Evolutionary conservation across 345 rosid species (phyloP).

Genomic region (Alliaria petiolata): DNA sequence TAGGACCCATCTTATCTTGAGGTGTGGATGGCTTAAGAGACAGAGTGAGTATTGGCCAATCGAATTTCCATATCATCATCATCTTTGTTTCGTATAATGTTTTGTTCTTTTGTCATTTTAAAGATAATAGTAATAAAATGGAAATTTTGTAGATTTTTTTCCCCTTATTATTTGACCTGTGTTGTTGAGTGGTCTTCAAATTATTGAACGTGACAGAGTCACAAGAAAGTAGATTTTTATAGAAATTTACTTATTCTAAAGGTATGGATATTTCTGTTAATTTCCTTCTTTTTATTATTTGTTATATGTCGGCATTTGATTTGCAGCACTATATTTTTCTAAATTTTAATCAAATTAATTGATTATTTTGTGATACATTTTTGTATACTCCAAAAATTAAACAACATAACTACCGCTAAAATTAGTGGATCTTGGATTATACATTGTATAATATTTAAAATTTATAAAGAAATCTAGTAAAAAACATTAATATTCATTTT

Average conservation of each 20-base stretch:
- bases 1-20: constrained; percentile 37
- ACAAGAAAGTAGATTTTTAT: constrained; percentile 23
- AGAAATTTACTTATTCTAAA: not conserved
- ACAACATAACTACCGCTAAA: not conserved
- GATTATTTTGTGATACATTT: not conserved
- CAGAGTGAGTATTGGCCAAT: constrained; percentile 30
- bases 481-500: not conserved
- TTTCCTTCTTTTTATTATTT: not conserved
- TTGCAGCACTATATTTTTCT: not conserved
- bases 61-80: constrained; percentile 23
- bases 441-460: not conserved
- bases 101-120: not conserved
- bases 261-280: not conserved
- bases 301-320: not conserved
- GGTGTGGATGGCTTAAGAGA: constrained; percentile 30
- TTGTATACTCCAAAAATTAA: not conserved
- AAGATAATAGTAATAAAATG: not conserved
- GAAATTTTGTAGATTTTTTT: not conserved
- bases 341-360: not conserved
- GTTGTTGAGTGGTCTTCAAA: constrained; percentile 19
- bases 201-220: constrained; percentile 28
- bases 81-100: not conserved
- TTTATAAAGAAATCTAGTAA: not conserved
- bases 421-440: not conserved
- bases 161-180: not conserved